These are phyloP conservation scores for Colletotrichum higginsianum DNA, from an alignment of 2,329 filamentous ascomycete species.

Conservation along the genomic window DNA sequence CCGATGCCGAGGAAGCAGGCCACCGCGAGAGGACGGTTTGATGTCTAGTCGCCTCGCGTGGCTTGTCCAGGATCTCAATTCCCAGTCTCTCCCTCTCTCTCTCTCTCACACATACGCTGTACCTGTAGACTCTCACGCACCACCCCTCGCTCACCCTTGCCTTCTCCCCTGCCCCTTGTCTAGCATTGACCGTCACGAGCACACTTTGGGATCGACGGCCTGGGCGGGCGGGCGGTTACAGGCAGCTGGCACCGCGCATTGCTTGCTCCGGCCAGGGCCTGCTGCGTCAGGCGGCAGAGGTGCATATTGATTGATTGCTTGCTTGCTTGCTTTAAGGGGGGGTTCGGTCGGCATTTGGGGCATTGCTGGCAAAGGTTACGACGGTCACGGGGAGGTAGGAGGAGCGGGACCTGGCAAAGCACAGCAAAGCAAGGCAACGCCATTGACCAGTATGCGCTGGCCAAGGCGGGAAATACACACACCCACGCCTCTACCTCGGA, in stretches of 20 bases:
- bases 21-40: background rate
- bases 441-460: background rate
- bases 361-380: background rate
- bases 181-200: constrained; percentile 35
- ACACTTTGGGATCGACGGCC: constrained; percentile 28
- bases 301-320: constrained; percentile 2
- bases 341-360: background rate
- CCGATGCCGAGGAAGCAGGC: background rate
- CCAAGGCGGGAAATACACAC: no score
- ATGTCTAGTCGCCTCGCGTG: constrained; percentile 31
- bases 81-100: constrained; percentile 8
- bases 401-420: constrained; percentile 4
- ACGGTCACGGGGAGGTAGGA: background rate
- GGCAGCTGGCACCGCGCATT: constrained; percentile 31
- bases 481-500: background rate
- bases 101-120: no score
- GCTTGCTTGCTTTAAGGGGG: background rate
- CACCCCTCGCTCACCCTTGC: background rate
- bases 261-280: background rate
- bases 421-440: background rate
- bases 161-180: constrained; percentile 7
- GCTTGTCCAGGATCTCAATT: constrained; percentile 13
- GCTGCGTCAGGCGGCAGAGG: constrained; percentile 32
- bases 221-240: constrained; percentile 6
- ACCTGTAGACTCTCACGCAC: no score